Evolutionary conservation across 306 rosid genomes (phyloP), one percentile per base, ranked within the genome.

Genomic region (Luffa acutangula): DNA sequence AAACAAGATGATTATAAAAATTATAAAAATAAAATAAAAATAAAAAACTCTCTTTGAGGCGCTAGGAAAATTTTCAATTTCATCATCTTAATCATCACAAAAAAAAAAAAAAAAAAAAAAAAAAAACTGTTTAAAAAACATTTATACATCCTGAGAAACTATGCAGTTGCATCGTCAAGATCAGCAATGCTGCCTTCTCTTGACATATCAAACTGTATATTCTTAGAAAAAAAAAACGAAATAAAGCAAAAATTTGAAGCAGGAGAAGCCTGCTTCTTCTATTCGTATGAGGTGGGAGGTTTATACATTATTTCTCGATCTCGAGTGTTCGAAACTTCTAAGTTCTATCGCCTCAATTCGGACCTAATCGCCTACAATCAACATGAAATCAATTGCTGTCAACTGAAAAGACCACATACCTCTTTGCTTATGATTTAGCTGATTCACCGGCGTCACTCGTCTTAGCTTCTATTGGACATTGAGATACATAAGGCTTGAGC

Each of bases 401-500:
- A 6, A 52, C 18, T 52, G 7, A 52, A 52, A 52, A 54, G 25
- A 54, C 25, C 59, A 54, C 8, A 17, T 54, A 54, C 21, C 59
- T 25, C 11, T 73, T 62, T 37, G 79, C 46, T 75, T 53, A 59
- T 59, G 14, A 64, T 64, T 64, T 78, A 42, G 49, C 9, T 21
- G 78, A 17, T 31, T 36, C 76, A 2, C 79, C 15, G n/a, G 81
- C 66, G 14, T 79, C 81, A 2, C 76, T 51, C 34, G 81, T 49
- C 74, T 54, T 58, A 9, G 62, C 72, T 42, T 81, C 87, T 60
- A 21, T 75, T 7, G 81, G 81, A 79, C 87, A 82, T 79, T 85
- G 85, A 57, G 85, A 82, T 9, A 82, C 85, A 57, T 85, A 85
- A 6, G 88, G 80, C 67, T 69, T 85, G 66, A 85, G 83, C 83